phyloP scores from a whole-genome alignment of 768 basidiomycete genomes.

The Amanita phalloides region DNA sequence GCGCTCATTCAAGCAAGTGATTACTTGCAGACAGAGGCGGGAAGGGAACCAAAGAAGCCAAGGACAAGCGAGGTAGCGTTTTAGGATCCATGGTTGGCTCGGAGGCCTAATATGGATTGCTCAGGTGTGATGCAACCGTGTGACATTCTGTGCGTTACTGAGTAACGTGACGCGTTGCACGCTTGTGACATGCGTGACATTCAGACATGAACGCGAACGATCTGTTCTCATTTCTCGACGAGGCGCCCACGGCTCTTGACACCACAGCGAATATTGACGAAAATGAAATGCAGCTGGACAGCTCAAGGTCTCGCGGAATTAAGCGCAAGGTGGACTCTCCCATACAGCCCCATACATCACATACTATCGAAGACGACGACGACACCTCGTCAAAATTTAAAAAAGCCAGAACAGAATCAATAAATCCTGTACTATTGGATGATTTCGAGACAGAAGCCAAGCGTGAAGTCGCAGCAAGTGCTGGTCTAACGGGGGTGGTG shows the following conservation, averaged over 20 bases:
- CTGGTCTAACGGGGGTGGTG: slow-evolving; percentile 67
- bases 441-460: slow-evolving; percentile 93
- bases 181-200: slow-evolving; percentile 15
- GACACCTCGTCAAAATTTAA: slow-evolving; percentile 29
- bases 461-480: slow-evolving; percentile 82
- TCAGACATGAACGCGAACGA: slow-evolving; percentile 37
- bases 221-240: slow-evolving; percentile 63
- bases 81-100: not conserved
- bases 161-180: no score
- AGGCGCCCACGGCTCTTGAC: slow-evolving; percentile 18
- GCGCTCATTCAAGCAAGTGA: not conserved
- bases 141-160: no score
- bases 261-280: slow-evolving; percentile 21
- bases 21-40: not conserved
- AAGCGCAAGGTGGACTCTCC: slow-evolving; percentile 3
- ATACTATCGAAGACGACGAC: not conserved
- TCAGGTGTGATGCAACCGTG: not conserved
- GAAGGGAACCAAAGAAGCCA: not conserved
- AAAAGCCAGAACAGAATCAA: slow-evolving; percentile 47
- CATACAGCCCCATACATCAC: not conserved
- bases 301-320: not conserved
- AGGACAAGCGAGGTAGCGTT: not conserved
- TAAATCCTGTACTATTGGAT: slow-evolving; percentile 75
- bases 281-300: slow-evolving; percentile 17
- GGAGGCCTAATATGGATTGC: not conserved